phyloP scores from a whole-genome alignment of 768 basidiomycete genomes.

The Collybia nuda region DNA sequence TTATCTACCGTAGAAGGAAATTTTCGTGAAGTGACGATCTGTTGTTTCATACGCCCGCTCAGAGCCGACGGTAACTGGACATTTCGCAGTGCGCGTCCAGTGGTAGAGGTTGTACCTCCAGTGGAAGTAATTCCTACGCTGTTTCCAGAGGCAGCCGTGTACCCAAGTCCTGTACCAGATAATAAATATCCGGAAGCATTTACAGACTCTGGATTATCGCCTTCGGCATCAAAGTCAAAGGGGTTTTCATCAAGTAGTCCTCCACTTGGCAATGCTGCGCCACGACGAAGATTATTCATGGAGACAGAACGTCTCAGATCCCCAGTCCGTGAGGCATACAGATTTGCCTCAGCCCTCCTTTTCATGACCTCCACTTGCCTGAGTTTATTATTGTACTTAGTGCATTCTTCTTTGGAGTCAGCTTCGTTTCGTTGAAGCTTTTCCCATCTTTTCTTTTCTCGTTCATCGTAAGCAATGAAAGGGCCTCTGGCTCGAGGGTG shows the following conservation, averaged over 20 bases:
- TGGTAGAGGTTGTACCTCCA: constrained; percentile 79
- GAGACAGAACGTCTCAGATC: constrained; percentile 76
- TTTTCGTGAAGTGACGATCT: constrained; percentile 69
- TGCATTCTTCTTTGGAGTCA: constrained; percentile 40
- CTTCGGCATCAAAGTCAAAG: constrained; percentile 42
- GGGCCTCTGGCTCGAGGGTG: constrained; percentile 74
- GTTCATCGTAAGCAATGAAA: constrained; percentile 74
- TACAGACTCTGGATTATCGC: constrained; percentile 50
- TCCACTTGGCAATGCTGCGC: constrained; percentile 31
- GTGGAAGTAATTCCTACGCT: constrained; percentile 91
- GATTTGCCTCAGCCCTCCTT: constrained; percentile 35
- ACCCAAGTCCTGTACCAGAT: constrained; percentile 48
- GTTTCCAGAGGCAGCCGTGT: constrained; percentile 93
- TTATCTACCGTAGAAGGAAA: constrained; percentile 27
- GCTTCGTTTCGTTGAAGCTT: constrained; percentile 48
- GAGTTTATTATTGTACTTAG: constrained; percentile 29
- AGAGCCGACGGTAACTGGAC: constrained; percentile 53
- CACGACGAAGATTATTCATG: constrained; percentile 72
- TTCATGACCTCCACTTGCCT: constrained; percentile 33
- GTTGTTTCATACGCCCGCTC: constrained; percentile 55
- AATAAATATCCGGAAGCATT: constrained; percentile 72
- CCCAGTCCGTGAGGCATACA: constrained; percentile 29
- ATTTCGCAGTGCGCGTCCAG: constrained; percentile 44
- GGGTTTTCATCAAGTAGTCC: constrained; percentile 18
- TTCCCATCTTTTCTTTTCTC: constrained; percentile 68